Percentiles rank a stretch among this genome's conserved stretches.
phyloP scores from a whole-genome alignment of 108 stramenopile species.

The Skeletonema grethae region DNA sequence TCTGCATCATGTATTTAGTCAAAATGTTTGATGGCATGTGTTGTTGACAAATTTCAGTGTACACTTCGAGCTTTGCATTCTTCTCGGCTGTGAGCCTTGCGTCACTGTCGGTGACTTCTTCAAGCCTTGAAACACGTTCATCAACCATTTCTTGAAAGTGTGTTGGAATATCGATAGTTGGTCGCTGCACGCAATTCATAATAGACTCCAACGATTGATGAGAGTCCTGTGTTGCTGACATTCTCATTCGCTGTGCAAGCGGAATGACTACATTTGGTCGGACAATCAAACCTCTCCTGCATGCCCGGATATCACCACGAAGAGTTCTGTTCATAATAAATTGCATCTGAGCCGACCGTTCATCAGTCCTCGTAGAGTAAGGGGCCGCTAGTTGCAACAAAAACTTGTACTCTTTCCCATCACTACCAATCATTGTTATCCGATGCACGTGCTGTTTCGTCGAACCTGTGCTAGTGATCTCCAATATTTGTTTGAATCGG shows the following conservation, averaged over 20 bases:
- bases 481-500: slow-evolving; percentile 66
- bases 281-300: slow-evolving; percentile 62
- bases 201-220: slow-evolving; percentile 68
- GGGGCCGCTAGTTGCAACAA: slow-evolving; percentile 82
- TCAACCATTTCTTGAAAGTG: slow-evolving; percentile 46
- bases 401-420: slow-evolving; percentile 76
- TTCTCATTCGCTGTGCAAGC: slow-evolving; percentile 83
- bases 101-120: slow-evolving; percentile 18
- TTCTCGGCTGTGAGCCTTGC: slow-evolving; percentile 27
- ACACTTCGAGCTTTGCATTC: slow-evolving; percentile 54
- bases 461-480: slow-evolving; percentile 44
- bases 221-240: slow-evolving; percentile 62
- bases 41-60: slow-evolving; percentile 54
- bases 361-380: slow-evolving; percentile 87
- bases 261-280: slow-evolving; percentile 82
- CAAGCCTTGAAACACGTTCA: slow-evolving; percentile 14
- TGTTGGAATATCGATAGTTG: slow-evolving; percentile 8
- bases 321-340: slow-evolving; percentile 72
- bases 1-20: slow-evolving; percentile 44
- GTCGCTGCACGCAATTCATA: slow-evolving; percentile 25
- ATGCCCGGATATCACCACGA: slow-evolving; percentile 53
- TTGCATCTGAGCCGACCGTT: slow-evolving; percentile 74
- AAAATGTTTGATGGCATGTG: slow-evolving; percentile 48
- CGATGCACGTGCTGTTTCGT: slow-evolving; percentile 72
- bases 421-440: slow-evolving; percentile 83